Conservation (phyloP, 208 protist species). For the Acanthamoeba royreba region DNA sequence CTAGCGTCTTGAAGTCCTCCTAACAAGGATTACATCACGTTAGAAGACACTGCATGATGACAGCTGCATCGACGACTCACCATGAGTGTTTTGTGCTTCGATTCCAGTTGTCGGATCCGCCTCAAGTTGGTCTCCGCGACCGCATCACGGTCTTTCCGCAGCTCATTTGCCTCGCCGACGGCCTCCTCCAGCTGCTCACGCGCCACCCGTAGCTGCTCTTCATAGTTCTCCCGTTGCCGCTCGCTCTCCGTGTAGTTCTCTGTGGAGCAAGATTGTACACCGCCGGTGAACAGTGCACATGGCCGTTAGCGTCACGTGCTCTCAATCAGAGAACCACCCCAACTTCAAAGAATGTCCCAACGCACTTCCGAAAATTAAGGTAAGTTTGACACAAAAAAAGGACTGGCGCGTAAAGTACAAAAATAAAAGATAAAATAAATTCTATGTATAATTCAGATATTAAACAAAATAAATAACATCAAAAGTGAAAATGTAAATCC, state of each 20-base stretch:
- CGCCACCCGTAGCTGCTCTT: neutral
- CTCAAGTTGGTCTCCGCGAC: neutral
- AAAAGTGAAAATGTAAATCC: no score
- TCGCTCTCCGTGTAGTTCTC: constrained; percentile 8
- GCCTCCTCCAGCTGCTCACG: neutral
- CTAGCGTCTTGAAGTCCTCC: no score
- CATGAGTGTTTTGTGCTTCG: neutral
- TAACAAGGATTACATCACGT: no score
- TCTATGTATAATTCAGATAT: neutral
- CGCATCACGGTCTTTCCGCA: neutral
- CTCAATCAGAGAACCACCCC: no score
- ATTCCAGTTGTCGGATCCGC: neutral
- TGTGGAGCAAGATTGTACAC: neutral
- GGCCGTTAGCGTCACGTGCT: no score
- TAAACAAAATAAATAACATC: no score
- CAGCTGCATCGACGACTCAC: neutral
- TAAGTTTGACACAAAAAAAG: neutral
- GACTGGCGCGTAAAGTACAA: neutral
- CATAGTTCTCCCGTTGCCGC: neutral
- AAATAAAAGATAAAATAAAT: no score
- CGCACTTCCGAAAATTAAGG: no score
- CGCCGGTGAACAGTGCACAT: neutral
- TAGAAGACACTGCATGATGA: no score
- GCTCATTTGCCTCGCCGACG: neutral
- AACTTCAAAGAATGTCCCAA: no score